Percentiles rank a stretch among this genome's conserved stretches.
These are phyloP conservation scores for Fusarium algeriense DNA, from an alignment of 2,329 filamentous ascomycete species.

Conservation along the genomic window DNA sequence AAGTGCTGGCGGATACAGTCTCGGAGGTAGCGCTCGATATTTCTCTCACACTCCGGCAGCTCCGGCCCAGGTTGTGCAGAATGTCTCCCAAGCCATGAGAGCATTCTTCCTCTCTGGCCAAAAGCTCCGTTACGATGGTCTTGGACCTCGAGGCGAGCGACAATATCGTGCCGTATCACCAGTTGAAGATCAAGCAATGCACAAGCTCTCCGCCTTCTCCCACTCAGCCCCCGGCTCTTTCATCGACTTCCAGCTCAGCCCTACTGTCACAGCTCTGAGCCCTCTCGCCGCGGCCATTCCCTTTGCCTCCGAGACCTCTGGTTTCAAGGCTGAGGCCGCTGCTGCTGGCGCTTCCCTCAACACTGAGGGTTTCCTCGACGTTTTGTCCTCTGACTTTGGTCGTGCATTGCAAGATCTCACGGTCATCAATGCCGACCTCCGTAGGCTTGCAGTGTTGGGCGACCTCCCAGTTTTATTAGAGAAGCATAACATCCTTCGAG, in stretches of 20 bases:
- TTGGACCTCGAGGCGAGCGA: conserved; percentile 79
- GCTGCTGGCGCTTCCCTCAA: conserved; percentile 74
- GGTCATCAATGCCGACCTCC: conserved; percentile 82
- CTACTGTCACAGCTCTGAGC: conserved; percentile 89
- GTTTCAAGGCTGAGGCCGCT: conserved; percentile 55
- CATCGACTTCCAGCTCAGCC: conserved; percentile 89
- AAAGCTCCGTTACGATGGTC: conserved; percentile 87
- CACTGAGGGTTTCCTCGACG: conserved; percentile 84
- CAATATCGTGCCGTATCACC: conserved; percentile 82
- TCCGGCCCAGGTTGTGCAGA: conserved; percentile 91
- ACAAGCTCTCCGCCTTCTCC: conserved; percentile 72
- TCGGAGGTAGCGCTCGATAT: conserved; percentile 81
- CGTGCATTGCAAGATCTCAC: conserved; percentile 87
- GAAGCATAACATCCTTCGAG: conserved; percentile 74
- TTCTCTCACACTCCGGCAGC: conserved; percentile 90
- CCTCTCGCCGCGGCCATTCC: conserved; percentile 72
- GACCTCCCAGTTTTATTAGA: conserved; percentile 86
- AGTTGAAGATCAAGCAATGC: conserved; percentile 78
- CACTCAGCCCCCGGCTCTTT: conserved; percentile 77
- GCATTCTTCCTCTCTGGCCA: conserved; percentile 94
- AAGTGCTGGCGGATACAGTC: conserved; percentile 88
- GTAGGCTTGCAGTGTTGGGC: conserved; percentile 79
- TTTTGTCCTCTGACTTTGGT: conserved; percentile 88
- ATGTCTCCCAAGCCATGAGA: conserved; percentile 92
- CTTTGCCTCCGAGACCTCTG: conserved; percentile 58